Evolutionary conservation across 2,329 filamentous ascomycete genomes (phyloP).

Genomic region (Cercospora sp.): DNA sequence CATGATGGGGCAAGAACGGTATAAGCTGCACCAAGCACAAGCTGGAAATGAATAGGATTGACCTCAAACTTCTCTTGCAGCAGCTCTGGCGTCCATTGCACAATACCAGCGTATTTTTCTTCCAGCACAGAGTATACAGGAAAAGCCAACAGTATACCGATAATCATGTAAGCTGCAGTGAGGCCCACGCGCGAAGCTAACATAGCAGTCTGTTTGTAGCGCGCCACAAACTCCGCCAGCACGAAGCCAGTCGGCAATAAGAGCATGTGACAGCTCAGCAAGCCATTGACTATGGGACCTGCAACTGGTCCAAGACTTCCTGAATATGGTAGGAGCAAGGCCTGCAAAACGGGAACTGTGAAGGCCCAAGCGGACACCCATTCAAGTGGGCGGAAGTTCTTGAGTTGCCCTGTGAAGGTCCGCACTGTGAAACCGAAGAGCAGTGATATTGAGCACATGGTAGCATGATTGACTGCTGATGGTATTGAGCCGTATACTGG

Average conservation of each 20-base stretch:
- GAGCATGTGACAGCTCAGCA: conserved; percentile 64
- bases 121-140: conserved; percentile 12
- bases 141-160: background rate
- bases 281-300: conserved; percentile 75
- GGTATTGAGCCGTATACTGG: conserved; percentile 89
- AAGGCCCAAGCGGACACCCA: conserved; percentile 63
- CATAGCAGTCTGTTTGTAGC: conserved; percentile 7
- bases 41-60: conserved; percentile 66
- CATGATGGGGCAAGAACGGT: conserved; percentile 7
- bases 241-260: conserved; percentile 57
- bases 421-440: conserved; percentile 53
- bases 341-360: conserved; percentile 73
- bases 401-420: background rate
- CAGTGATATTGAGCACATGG: conserved; percentile 54
- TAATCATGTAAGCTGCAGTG: background rate
- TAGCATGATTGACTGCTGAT: conserved; percentile 65
- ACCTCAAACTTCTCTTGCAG: conserved; percentile 11
- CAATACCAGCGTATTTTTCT: conserved; percentile 10
- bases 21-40: conserved; percentile 65
- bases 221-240: conserved; percentile 11
- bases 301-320: conserved; percentile 63
- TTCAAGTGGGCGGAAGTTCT: background rate
- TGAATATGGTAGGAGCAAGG: conserved; percentile 68
- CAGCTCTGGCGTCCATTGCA: conserved; percentile 11
- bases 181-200: conserved; percentile 1